Base-by-base conservation (phyloP, 2,329 filamentous ascomycete genomes). In the Ilyonectria mors-panacis region DNA sequence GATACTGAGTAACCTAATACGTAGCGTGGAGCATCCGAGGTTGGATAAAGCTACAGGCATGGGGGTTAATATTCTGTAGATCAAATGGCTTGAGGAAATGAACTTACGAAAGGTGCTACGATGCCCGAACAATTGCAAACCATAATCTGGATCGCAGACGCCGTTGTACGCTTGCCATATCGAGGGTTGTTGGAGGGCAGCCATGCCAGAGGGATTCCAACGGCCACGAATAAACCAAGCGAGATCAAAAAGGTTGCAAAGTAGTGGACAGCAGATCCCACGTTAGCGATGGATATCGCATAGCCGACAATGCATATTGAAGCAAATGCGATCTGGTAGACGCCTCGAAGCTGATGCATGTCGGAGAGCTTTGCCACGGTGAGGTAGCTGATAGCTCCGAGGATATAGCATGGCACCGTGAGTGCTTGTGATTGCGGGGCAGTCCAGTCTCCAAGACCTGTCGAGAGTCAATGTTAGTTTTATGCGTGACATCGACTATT, bases 331-430 rank as follows among this genome's bases (percentile, higher is more conserved):
- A 88, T 82, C 10, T 82, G 81, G 58, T 87, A 89, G 0, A 89
- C 70, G 0, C 83, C 89, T 51, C 90, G 85, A 42, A 79, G 81
- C 72, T 90, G 88, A 65, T 88, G 5, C 90, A 74, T 80, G 74
- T 91, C 89, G 23, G 86, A 88, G 60, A 89, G 77, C 73, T 83
- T 84, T 8, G 88, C 88, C 4, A 86, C 80, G 2, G 82, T 63
- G 17, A 91, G 80, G 70, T 90, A 91, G 0, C 83, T 86, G 45
- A 90, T 82, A 0, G 88, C 88, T 3, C 89, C 89, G 4, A 90
- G 73, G 0, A 84, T 83, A 69, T 91, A 91, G 76, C 88, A 90
- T 1, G 89, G 89, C 53, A 91, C 90, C 0, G 89, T 91, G 1
- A 70, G 44, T 21, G 62, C 60, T 45, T 70, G 68, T 6, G 57